These are phyloP conservation scores for Halophytophthora polymorphica DNA, from an alignment of 352 stramenopile genomes.

Conservation along the genomic window DNA sequence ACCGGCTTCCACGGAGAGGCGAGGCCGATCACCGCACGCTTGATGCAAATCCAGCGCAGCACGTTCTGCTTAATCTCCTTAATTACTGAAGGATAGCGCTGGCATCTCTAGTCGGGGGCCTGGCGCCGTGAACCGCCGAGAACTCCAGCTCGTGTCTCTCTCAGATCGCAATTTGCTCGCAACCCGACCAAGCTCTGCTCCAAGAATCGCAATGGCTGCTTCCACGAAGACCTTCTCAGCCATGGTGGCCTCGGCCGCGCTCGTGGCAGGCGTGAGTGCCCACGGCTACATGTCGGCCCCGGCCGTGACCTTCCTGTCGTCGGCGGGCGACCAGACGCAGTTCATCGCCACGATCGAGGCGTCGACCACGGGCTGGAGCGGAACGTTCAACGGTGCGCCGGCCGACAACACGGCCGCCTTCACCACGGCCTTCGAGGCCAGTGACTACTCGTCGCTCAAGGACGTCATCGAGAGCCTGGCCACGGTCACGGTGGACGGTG, in stretches of 20 bases:
- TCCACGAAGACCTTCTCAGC: slow-evolving; percentile 11
- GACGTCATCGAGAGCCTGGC: slow-evolving; percentile 16
- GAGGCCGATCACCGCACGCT: too few species aligned
- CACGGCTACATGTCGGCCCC: slow-evolving; percentile 39
- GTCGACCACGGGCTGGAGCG: slow-evolving; percentile 18
- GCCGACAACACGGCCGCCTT: slow-evolving; percentile 17
- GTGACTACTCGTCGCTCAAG: slow-evolving; percentile 22
- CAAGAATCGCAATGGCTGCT: slow-evolving; percentile 4
- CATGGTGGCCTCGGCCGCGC: slow-evolving; percentile 4
- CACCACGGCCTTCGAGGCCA: slow-evolving; percentile 15
- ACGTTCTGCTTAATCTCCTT: too few species aligned
- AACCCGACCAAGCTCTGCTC: neutral
- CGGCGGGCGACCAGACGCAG: slow-evolving; percentile 32
- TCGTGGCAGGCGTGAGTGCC: slow-evolving; percentile 17
- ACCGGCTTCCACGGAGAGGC: too few species aligned
- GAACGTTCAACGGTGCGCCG: slow-evolving; percentile 22
- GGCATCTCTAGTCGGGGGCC: too few species aligned
- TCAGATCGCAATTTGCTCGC: slow-evolving; percentile 24
- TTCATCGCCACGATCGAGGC: slow-evolving; percentile 38
- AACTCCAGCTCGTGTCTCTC: too few species aligned
- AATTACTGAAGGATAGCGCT: too few species aligned
- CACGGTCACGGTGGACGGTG: slow-evolving; percentile 8
- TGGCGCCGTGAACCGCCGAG: too few species aligned
- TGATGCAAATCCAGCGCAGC: too few species aligned
- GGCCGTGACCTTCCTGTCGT: slow-evolving; percentile 18